Percentiles rank a stretch among this genome's conserved stretches.
phyloP scores from a whole-genome alignment of 805 yeast species.

The Kluyveromyces dobzhanskii region DNA sequence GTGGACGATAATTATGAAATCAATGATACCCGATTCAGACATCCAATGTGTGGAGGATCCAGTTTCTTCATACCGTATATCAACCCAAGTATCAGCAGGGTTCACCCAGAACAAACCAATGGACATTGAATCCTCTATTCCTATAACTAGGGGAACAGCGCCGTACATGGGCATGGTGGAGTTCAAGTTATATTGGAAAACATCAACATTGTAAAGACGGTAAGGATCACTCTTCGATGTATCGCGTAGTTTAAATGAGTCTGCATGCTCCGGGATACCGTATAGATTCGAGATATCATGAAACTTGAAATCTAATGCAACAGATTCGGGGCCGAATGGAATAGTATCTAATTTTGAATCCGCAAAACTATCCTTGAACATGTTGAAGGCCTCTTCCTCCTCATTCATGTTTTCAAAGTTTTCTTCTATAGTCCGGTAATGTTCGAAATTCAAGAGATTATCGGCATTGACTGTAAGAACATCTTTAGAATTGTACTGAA shows the following conservation, averaged over 20 bases:
- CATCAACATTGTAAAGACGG: constrained; percentile 85
- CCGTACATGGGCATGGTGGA: constrained; percentile 93
- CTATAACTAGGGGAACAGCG: constrained; percentile 79
- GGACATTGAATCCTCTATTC: constrained; percentile 46
- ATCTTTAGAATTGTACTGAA: constrained; percentile 37
- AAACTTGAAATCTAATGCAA: constrained; percentile 71
- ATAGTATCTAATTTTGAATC: constrained; percentile 59
- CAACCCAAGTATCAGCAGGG: constrained; percentile 87
- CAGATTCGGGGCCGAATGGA: constrained; percentile 83
- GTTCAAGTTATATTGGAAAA: constrained; percentile 82
- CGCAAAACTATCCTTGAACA: constrained; percentile 62
- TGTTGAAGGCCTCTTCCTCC: constrained; percentile 55
- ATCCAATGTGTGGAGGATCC: constrained; percentile 71
- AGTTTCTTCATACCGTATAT: constrained; percentile 35
- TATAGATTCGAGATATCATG: constrained; percentile 54
- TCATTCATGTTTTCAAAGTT: constrained; percentile 37
- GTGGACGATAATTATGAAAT: constrained; percentile 55
- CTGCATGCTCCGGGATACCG: constrained; percentile 98
- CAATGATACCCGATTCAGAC: constrained; percentile 81
- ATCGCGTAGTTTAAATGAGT: constrained; percentile 61
- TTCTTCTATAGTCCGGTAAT: constrained; percentile 46
- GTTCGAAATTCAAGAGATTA: constrained; percentile 74
- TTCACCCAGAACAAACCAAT: constrained; percentile 88
- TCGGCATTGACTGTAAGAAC: constrained; percentile 61
- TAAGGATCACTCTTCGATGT: constrained; percentile 65